Base-by-base conservation (phyloP, 2,329 filamentous ascomycete genomes). In the Fusarium paranaense region DNA sequence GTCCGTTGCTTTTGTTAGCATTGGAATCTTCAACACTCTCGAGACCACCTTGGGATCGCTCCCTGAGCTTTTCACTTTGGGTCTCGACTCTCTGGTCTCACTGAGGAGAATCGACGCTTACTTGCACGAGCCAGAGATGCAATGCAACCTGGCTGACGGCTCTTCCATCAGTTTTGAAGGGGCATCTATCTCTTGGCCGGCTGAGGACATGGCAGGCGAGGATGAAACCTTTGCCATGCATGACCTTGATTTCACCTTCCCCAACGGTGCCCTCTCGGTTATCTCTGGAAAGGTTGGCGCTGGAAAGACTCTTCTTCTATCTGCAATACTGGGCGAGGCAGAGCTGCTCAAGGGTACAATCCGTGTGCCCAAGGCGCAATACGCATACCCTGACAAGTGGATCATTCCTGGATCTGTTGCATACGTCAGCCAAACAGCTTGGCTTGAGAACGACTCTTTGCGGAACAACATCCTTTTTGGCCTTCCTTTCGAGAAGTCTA, bases 391-490 rank as follows among this genome's bases (percentile, higher is more conserved):
- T 54, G 84, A 81, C 38, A 87, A 93, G 70, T 95, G 93, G 93
- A 90, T 93, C 30, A 86, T 94, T 11, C 87, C 90, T 7, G 87
- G 87, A 5, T 88, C 92, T 1, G 87, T 95, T 56, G 93, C 93
- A 0, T 95, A 91, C 74, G 92, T 95, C 30, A 90, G 92, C 3
- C 93, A 95, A 78, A 94, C 92, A 10, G 93, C 94, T 0, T 96
- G 93, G 94, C 93, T 96, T 57, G 93, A 95, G 77, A 95, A 95
- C 75, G 92, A 91, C 0, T 92, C 90, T 4, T 90, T 97, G 66
- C 90, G 88, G 62, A 90, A 94, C 45, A 97, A 96, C 74, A 92
- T 96, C 58, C 82, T 94, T 0, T 96, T 95, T 69, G 93, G 93
- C 0, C 83, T 95, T 6, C 93, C 93, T 0, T 88, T 87, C 33